Conservation (phyloP, 2,329 filamentous ascomycete genomes). For the Aspergillus aculeatinus region DNA sequence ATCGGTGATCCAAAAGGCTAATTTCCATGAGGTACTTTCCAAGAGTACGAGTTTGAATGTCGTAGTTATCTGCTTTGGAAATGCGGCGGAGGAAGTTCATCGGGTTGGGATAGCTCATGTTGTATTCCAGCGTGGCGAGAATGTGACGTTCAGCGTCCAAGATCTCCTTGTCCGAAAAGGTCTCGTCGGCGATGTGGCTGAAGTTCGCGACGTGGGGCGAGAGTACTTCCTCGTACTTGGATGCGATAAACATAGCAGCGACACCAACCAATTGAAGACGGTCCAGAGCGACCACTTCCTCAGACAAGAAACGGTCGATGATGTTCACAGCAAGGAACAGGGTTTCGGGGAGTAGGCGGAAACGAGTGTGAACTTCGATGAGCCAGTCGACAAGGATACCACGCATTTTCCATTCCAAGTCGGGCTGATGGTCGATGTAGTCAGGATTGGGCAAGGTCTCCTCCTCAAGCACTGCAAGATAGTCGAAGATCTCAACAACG, state of each 20-base stretch:
- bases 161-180: conserved; percentile 92
- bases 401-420: conserved; percentile 97
- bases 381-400: conserved; percentile 98
- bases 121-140: conserved; percentile 86
- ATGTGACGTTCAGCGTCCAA: conserved; percentile 96
- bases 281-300: conserved; percentile 93
- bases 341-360: conserved; percentile 92
- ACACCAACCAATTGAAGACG: conserved; percentile 95
- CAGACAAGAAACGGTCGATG: conserved; percentile 94
- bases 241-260: conserved; percentile 98
- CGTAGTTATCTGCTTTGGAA: conserved; percentile 98
- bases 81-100: conserved; percentile 99
- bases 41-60: conserved; percentile 94
- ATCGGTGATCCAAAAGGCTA: conserved; percentile 88
- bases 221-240: conserved; percentile 97
- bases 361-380: conserved; percentile 95
- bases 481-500: conserved; percentile 95
- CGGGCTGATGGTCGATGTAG: conserved; percentile 93
- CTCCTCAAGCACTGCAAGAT: conserved; percentile 82
- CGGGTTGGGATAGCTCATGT: conserved; percentile 96
- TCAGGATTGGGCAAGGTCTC: conserved; percentile 80
- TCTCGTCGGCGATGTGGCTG: conserved; percentile 93
- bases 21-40: conserved; percentile 99
- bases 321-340: conserved; percentile 97
- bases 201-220: conserved; percentile 97